Percentiles rank a stretch among this genome's conserved stretches.
phyloP scores from a whole-genome alignment of 2,329 filamentous ascomycete species.

The Cercospora sp. region DNA sequence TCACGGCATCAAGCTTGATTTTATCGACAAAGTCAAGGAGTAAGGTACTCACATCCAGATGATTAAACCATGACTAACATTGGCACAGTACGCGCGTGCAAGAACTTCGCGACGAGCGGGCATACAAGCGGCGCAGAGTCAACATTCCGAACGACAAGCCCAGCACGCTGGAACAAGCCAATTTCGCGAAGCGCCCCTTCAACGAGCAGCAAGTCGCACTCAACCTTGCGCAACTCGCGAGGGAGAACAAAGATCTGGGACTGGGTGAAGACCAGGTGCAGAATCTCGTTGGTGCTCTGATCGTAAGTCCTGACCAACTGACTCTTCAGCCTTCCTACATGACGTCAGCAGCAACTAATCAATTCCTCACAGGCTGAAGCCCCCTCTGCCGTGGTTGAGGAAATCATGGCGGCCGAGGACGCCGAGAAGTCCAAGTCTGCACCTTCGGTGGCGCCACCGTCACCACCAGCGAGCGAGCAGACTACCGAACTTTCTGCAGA shows the following conservation, averaged over 20 bases:
- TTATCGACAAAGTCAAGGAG: slow-evolving; percentile 64
- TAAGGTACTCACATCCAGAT: slow-evolving; percentile 27
- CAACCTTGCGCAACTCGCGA: slow-evolving; percentile 60
- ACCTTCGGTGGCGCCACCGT: slow-evolving; percentile 30
- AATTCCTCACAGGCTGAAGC: slow-evolving; percentile 44
- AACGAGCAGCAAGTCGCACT: slow-evolving; percentile 67
- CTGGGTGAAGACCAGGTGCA: slow-evolving; percentile 49
- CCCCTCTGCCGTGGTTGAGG: slow-evolving; percentile 43
- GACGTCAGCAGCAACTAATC: slow-evolving; percentile 33
- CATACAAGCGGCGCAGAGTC: slow-evolving; percentile 22
- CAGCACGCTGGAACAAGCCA: slow-evolving; percentile 34
- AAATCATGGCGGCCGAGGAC: slow-evolving; percentile 40
- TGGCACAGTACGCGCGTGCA: slow-evolving; percentile 28
- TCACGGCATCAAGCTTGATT: slow-evolving; percentile 52
- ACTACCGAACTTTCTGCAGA: slow-evolving; percentile 37
- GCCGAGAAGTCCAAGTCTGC: slow-evolving; percentile 28
- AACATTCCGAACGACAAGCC: slow-evolving; percentile 12
- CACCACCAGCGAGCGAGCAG: slow-evolving; percentile 37
- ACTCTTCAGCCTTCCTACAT: slow-evolving; percentile 22
- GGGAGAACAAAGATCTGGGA: slow-evolving; percentile 52
- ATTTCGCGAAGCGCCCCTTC: slow-evolving; percentile 52
- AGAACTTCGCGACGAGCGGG: slow-evolving; percentile 27
- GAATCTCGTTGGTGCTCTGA: slow-evolving; percentile 59
- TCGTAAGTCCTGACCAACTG: slow-evolving; percentile 54
- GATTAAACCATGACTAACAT: slow-evolving; percentile 15